Conservation (phyloP, 139 green algal species). For the Raphidocelis subcapitata region DNA sequence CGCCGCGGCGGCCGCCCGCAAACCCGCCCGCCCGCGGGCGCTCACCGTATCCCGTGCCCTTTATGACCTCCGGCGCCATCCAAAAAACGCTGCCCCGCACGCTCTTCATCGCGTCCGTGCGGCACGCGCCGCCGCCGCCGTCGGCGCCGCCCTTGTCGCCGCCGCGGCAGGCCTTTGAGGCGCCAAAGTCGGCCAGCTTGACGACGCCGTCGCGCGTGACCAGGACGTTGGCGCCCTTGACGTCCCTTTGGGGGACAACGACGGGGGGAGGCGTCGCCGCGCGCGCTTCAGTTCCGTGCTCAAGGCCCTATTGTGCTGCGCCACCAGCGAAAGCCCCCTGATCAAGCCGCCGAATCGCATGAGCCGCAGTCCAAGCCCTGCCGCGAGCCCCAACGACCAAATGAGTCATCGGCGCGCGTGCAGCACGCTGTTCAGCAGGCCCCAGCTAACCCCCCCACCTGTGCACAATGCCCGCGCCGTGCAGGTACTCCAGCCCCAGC, state of each 20-base stretch:
- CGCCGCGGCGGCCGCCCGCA: background rate
- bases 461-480: constrained; percentile 40
- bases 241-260: constrained; percentile 83
- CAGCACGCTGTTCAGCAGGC: too few relatives aligned
- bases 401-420: too few relatives aligned
- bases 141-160: background rate
- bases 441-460: too few relatives aligned
- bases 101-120: constrained; percentile 44
- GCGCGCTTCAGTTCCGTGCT: too few relatives aligned
- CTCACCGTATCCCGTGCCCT: constrained; percentile 44
- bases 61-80: constrained; percentile 98
- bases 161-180: constrained; percentile 29
- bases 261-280: too few relatives aligned
- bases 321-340: too few relatives aligned
- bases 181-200: constrained; percentile 98
- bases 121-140: background rate
- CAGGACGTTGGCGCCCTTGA: constrained; percentile 96
- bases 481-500: constrained; percentile 91
- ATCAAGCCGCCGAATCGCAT: too few relatives aligned
- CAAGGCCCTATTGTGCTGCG: too few relatives aligned
- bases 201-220: constrained; percentile 85
- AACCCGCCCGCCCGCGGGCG: background rate
- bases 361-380: too few relatives aligned
- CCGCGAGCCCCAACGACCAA: too few relatives aligned
- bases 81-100: constrained; percentile 94